Evolutionary conservation across 2,329 filamentous ascomycete species (phyloP), one percentile per base, ranked within the genome.

Genomic region (Aspergillus calidoustus): DNA sequence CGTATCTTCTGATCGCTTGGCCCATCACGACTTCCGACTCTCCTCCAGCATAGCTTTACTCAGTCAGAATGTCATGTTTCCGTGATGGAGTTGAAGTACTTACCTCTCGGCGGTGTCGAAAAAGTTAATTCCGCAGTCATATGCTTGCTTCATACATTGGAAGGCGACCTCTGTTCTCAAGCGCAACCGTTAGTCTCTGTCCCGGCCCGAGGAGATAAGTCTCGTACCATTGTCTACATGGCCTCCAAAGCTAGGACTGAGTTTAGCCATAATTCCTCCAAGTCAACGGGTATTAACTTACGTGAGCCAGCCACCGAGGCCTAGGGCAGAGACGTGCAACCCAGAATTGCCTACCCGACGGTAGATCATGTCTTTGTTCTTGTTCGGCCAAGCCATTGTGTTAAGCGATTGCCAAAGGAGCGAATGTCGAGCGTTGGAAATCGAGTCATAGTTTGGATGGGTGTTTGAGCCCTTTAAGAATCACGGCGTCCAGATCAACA

Each of bases 301-400:
- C 63, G 71, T 75, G 19, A 76, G 65, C 77, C 77, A 80, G 43
- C 77, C 78, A 47, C 80, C 90, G 4, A 92, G 81, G 1, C 87
- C 88, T 65, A 93, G 88, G 54, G 87, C 84, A 50, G 89, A 92
- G 41, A 92, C 89, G 75, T 91, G 87, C 22, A 92, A 84, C 58
- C 90, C 90, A 9, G 89, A 90, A 53, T 85, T 85, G 70, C 90
- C 89, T 7, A 91, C 82, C 74, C 87, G 88, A 64, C 89, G 87
- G 76, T 91, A 91, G 69, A 89, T 82, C 89, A 91, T 91, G 63
- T 80, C 77, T 44, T 64, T 67, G 52, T 72, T 71, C 56, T 70
- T 69, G 57, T 69, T 70, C 5, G 67, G 65, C 62, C 64, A 69
- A 11, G 68, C 66, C 68, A 70, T 68, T 28, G 23, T 64, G 54